These are phyloP conservation scores for Solanum okadae DNA, from an alignment of 257 asterid genomes.

Conservation along the genomic window DNA sequence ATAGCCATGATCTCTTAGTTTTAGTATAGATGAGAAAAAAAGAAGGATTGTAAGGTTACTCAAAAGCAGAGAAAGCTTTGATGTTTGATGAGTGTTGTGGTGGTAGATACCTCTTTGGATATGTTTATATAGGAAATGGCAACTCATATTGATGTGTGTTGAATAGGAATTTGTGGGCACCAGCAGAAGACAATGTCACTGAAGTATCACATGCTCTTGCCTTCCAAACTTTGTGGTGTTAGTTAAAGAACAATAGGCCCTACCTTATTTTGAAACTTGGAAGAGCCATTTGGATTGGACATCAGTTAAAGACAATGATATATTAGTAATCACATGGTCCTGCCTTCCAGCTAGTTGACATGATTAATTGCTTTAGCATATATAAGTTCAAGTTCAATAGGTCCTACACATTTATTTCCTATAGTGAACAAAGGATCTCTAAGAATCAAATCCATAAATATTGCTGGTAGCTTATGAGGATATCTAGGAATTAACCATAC, in stretches of 20 bases:
- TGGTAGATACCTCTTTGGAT: background rate
- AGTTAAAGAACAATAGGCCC: background rate
- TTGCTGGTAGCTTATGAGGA: background rate
- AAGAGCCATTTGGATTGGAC: background rate
- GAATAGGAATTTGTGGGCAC: background rate
- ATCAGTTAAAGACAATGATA: too few relatives aligned
- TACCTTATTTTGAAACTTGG: background rate
- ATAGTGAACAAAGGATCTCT: background rate
- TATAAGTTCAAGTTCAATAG: background rate
- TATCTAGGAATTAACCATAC: background rate
- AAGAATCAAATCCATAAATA: background rate
- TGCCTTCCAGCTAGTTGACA: background rate
- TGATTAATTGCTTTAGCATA: background rate
- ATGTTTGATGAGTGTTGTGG: background rate
- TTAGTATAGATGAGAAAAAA: background rate
- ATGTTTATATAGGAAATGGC: background rate
- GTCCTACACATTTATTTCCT: background rate
- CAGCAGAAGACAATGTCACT: background rate
- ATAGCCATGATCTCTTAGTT: background rate
- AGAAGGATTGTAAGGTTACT: background rate
- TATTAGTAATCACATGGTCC: background rate
- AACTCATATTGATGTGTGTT: background rate
- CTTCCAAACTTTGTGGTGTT: background rate
- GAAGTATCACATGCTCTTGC: slow-evolving; percentile 4
- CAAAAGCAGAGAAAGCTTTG: background rate